These are phyloP conservation scores for Trichoderma citrinoviride DNA, from an alignment of 2,329 filamentous ascomycete genomes.

Conservation along the genomic window DNA sequence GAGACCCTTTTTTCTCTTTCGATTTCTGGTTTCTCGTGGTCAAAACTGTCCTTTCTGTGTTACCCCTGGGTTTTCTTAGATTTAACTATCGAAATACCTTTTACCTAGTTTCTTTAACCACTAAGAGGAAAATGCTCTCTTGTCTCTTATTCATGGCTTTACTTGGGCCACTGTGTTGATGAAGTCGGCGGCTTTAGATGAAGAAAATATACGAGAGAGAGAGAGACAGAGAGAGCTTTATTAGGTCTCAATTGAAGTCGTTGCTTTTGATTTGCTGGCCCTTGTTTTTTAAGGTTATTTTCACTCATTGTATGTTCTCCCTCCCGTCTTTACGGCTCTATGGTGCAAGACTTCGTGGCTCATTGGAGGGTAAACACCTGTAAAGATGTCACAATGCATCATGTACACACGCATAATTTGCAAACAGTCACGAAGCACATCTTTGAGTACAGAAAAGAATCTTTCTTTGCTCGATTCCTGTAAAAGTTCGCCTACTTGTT, in stretches of 20 bases:
- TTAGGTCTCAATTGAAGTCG: background rate
- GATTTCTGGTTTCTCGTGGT: conserved; percentile 1
- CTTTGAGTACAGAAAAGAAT: background rate
- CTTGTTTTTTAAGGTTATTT: no score
- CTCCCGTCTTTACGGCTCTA: no score
- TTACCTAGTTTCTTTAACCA: no score
- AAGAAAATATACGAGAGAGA: no score
- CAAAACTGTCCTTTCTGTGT: conserved; percentile 7
- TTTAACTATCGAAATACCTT: background rate
- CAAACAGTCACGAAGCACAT: background rate
- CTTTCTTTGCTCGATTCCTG: background rate
- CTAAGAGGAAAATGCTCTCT: no score
- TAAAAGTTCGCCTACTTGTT: conserved; percentile 21
- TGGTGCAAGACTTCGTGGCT: no score
- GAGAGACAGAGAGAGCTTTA: no score
- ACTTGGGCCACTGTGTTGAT: no score
- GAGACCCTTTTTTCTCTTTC: background rate
- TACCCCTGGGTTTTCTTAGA: background rate
- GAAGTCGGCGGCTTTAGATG: no score
- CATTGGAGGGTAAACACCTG: background rate
- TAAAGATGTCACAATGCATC: background rate
- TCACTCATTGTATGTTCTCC: no score
- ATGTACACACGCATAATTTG: background rate
- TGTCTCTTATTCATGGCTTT: no score
- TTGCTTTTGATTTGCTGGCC: no score